Evolutionary conservation across 1,139 yeast species (phyloP).

Genomic region (Sugiyamaella paludigena): DNA sequence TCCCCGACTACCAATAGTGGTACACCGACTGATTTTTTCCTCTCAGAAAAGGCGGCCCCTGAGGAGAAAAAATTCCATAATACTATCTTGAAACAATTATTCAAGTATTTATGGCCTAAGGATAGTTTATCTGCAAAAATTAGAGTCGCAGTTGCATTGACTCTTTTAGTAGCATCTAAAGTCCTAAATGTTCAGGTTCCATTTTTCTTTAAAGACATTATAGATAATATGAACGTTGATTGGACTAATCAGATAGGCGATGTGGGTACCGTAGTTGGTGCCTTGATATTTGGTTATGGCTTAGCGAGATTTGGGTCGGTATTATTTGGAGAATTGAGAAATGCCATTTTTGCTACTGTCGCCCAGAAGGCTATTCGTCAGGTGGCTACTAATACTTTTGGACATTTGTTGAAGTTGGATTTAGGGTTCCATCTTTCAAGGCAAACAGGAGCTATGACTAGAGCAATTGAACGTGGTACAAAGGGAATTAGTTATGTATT

Average conservation of each 20-base stretch:
- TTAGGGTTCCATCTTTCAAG: slow-evolving; percentile 83
- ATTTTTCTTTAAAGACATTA: slow-evolving; percentile 81
- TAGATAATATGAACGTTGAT: slow-evolving; percentile 90
- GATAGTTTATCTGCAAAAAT: slow-evolving; percentile 65
- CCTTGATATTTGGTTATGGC: slow-evolving; percentile 85
- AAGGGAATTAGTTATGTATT: slow-evolving; percentile 93
- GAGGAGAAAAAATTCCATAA: slow-evolving; percentile 22
- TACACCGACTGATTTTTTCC: neutral
- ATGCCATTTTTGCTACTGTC: slow-evolving; percentile 92
- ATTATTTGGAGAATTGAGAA: slow-evolving; percentile 86
- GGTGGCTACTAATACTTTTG: slow-evolving; percentile 86
- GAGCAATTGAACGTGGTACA: slow-evolving; percentile 97
- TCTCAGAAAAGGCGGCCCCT: slow-evolving; percentile 7
- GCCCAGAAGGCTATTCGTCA: slow-evolving; percentile 92
- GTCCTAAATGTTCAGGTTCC: slow-evolving; percentile 93
- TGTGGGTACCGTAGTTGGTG: slow-evolving; percentile 60
- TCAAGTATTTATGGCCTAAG: slow-evolving; percentile 86
- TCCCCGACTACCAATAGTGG: neutral
- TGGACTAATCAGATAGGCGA: slow-evolving; percentile 65
- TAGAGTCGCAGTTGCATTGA: slow-evolving; percentile 73
- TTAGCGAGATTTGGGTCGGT: slow-evolving; percentile 94
- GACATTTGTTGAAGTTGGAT: slow-evolving; percentile 79
- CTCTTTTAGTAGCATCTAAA: slow-evolving; percentile 74
- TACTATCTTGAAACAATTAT: slow-evolving; percentile 39
- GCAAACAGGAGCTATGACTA: slow-evolving; percentile 93